Base-by-base conservation (phyloP, 176 grass and related monocot species). In the Musa beccarii region DNA sequence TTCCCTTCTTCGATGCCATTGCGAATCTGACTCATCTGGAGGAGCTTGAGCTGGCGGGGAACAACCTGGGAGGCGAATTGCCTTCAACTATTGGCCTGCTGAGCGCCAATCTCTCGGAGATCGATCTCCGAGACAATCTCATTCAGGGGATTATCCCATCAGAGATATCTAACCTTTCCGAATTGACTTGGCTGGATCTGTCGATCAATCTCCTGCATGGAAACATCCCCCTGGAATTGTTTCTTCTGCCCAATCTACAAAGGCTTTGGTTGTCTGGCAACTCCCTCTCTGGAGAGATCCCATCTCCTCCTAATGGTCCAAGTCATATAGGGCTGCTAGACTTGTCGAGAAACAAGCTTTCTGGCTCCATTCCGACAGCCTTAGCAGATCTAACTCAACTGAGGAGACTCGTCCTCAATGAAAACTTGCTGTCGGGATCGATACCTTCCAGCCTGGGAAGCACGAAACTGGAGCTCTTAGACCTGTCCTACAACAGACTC, bases 341-440 rank as follows among this genome's bases (percentile, higher is more conserved):
- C 74, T 57, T 85, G 3, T 85, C 87, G 5, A 14, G 50, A 53
- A 89, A 89, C 55, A 66, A 63, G 22, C 68, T 89, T 14, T 80
- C 51, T 54, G 79, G 71, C 8, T 22, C 19, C 1, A 54, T 87
- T 20, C 85, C 81, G 1, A 51, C 49, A 74, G 24, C 72, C 21
- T 74, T 74, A 28, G 52, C 52, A 57, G 15, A 74, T 56, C 52
- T 74, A 34, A 28, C 53, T 28, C 22, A 57, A 28, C 52, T 74
- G 7, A 54, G 72, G 9, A 15, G 9, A 10, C 72, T 74, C 53
- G 34, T 29, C 9, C 72, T 74, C 17, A 34, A 10, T 34, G 72
- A 61, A 53, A 89, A 89, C 63, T 59, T 59, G 19, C 54, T 89
- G 10, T 83, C 59, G 28, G 79, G 65, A 12, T 16, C 10, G 5